Conservation (phyloP, 805 yeast genomes). For the Teunomyces aglyptinius region DNA sequence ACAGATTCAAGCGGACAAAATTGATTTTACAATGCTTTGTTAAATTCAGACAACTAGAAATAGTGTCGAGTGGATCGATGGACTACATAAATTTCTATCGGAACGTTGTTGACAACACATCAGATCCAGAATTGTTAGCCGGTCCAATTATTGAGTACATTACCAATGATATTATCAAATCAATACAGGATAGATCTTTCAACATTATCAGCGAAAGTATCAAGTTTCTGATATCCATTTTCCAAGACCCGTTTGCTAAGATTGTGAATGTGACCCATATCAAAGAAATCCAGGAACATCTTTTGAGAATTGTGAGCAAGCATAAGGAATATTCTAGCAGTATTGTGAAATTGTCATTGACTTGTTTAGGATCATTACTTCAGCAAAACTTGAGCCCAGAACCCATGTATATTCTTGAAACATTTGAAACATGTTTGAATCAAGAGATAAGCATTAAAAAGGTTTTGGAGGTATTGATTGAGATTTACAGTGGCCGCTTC, state of each 20-base stretch:
- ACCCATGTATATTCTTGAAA: slow-evolving; percentile 9
- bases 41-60: slow-evolving; percentile 15
- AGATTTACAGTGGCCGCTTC: slow-evolving; percentile 12
- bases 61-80: slow-evolving; percentile 22
- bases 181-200: slow-evolving; percentile 24
- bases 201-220: slow-evolving; percentile 29
- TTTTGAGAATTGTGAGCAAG: slow-evolving; percentile 15
- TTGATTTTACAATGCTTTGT: slow-evolving; percentile 19
- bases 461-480: slow-evolving; percentile 25
- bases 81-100: slow-evolving; percentile 28
- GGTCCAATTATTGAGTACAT: slow-evolving; percentile 18
- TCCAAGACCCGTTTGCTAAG: slow-evolving; percentile 7
- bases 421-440: slow-evolving; percentile 22
- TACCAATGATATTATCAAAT: slow-evolving; percentile 19
- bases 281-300: slow-evolving; percentile 1
- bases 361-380: slow-evolving; percentile 22
- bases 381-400: slow-evolving; percentile 9
- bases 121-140: slow-evolving; percentile 14
- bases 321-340: slow-evolving; percentile 28
- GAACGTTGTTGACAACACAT: slow-evolving; percentile 19
- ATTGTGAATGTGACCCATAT: slow-evolving; percentile 5
- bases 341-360: slow-evolving; percentile 24
- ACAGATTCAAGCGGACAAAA: slow-evolving; percentile 10
- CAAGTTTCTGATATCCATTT: slow-evolving; percentile 19
- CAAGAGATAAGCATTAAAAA: slow-evolving; percentile 26